These are phyloP conservation scores for Xylaria flabelliformis DNA, from an alignment of 495 filamentous ascomycete species.

Conservation along the genomic window DNA sequence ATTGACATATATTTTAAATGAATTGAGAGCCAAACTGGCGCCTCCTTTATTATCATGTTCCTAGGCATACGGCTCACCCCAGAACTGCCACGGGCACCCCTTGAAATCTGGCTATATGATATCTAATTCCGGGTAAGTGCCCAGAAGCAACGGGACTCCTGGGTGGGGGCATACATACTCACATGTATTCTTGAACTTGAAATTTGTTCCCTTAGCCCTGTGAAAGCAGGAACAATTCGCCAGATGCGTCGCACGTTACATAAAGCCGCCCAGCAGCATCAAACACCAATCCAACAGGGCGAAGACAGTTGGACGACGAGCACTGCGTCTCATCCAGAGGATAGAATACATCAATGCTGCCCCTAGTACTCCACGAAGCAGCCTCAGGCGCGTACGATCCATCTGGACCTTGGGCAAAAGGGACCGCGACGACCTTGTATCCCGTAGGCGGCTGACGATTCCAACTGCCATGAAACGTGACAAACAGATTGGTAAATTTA, in stretches of 20 bases:
- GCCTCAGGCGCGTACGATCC: constrained; percentile 46
- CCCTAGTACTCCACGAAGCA: constrained; percentile 45
- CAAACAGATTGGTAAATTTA: constrained; percentile 39
- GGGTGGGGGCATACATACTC: not conserved
- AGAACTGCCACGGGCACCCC: not conserved
- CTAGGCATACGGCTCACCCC: not conserved
- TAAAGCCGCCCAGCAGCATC: constrained; percentile 57
- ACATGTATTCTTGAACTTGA: not conserved
- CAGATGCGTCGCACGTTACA: constrained; percentile 62
- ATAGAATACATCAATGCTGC: constrained; percentile 56
- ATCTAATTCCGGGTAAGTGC: not conserved
- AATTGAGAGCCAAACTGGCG: not conserved
- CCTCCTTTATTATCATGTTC: not conserved
- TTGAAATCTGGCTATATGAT: not conserved
- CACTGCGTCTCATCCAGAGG: constrained; percentile 52
- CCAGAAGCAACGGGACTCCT: not conserved
- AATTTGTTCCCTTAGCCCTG: not conserved
- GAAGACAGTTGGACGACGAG: constrained; percentile 52
- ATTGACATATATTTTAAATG: not conserved
- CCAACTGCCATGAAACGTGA: constrained; percentile 59
- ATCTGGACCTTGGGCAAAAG: constrained; percentile 47
- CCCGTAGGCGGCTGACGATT: constrained; percentile 59
- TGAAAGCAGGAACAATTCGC: constrained; percentile 63
- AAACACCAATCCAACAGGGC: constrained; percentile 62
- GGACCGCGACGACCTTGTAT: constrained; percentile 60